Conservation (phyloP, 2,329 filamentous ascomycete genomes). For the Ascochyta koolunga region DNA sequence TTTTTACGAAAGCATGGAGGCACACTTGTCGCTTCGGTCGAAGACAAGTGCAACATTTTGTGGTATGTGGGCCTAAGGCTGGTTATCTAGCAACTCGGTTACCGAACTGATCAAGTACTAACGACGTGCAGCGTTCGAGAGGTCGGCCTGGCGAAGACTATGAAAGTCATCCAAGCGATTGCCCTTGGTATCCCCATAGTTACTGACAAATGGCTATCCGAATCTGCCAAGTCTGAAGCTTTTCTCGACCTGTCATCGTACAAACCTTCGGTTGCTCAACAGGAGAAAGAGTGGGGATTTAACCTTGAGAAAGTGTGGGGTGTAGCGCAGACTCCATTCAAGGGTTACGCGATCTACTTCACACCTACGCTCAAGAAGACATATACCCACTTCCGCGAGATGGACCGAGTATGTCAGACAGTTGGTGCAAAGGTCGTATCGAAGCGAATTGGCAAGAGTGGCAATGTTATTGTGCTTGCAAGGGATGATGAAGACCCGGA, state of each 20-base stretch:
- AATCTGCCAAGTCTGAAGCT: slow-evolving; percentile 44
- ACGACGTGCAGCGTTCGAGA: slow-evolving; percentile 45
- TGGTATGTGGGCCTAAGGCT: slow-evolving; percentile 30
- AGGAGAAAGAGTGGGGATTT: slow-evolving; percentile 50
- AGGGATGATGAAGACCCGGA: slow-evolving; percentile 46
- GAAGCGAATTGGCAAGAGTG: slow-evolving; percentile 30
- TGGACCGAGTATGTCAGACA: slow-evolving; percentile 47
- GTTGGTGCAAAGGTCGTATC: slow-evolving; percentile 48
- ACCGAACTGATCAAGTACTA: slow-evolving; percentile 9
- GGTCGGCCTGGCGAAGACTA: slow-evolving; percentile 49
- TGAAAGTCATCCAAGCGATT: slow-evolving; percentile 54
- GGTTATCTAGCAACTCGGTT: too few species aligned
- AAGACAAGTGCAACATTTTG: slow-evolving; percentile 40
- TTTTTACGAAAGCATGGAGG: slow-evolving; percentile 46
- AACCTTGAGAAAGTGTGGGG: slow-evolving; percentile 41
- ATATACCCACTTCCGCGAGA: slow-evolving; percentile 44
- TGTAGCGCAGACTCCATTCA: slow-evolving; percentile 52
- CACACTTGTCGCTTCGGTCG: slow-evolving; percentile 36
- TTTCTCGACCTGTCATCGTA: slow-evolving; percentile 47
- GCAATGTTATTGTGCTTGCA: slow-evolving; percentile 48
- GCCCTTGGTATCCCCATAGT: slow-evolving; percentile 53
- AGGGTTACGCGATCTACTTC: slow-evolving; percentile 57
- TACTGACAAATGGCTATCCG: slow-evolving; percentile 54
- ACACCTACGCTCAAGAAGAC: slow-evolving; percentile 48
- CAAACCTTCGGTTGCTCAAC: slow-evolving; percentile 39